Evolutionary conservation across 176 grass and related monocot genomes (phyloP), one percentile per base, ranked within the genome.

Genomic region (Rhynchospora breviuscula): DNA sequence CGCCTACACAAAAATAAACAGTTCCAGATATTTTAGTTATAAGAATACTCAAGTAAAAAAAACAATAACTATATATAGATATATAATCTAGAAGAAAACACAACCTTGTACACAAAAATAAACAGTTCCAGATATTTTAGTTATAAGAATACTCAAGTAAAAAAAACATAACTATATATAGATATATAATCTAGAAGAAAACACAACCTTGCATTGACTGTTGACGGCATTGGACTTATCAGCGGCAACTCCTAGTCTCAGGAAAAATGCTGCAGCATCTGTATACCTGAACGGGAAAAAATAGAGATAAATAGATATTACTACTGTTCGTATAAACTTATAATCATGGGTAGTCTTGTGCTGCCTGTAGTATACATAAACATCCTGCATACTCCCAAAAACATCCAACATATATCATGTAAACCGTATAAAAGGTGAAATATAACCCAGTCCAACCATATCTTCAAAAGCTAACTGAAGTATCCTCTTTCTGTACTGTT

Each of bases 171-270:
- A 8, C 22, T 8, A 57, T 14, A 76, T 76, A 78, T 10, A 57
- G 54, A 78, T 23, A 14, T 57, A 31, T 14, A 57, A 78, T 40
- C 66, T 58, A 61, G 14, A 65, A 11, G 43, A 64, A 25, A 47
- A 59, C 79, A 85, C 19, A 79, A 98, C 96, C 91, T 99, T 99
- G 96, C 96, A 99, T 78, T 99, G 96, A 84, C 96, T 99, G 81
- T 99, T 92, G 22, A 89, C 71, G n/a, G 96, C 93, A 91, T 90
- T 92, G 83, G 91, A 93, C 75, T 99, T 95, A 88, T 99, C 96
- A 58, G 96, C 96, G 87, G 93, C 93, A 26, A 92, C 70, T 78
- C 96, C 96, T 65, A 89, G 90, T 84, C 88, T 91, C 86, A 99
- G 71, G 86, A 90, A 90, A 67, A 90, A 92, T 71, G 96, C 73